Evolutionary conservation across 2,329 filamentous ascomycete species (phyloP).

Genomic region (Pestalotiopsis sp.): DNA sequence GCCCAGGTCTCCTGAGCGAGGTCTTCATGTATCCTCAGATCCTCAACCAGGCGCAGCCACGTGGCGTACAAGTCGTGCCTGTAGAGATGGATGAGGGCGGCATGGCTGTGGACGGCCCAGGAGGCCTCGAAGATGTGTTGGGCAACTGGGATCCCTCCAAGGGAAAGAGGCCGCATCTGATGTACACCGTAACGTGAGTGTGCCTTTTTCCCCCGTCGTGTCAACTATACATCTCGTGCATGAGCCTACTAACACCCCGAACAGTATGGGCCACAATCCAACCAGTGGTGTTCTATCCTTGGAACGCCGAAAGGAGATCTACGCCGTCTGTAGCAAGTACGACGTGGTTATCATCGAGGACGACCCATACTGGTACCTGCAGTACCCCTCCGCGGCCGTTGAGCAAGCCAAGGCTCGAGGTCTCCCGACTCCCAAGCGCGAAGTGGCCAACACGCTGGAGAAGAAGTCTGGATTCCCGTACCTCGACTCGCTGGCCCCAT

Average conservation of each 20-base stretch:
- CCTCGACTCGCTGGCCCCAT: slow-evolving; percentile 81
- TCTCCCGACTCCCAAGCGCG: slow-evolving; percentile 34
- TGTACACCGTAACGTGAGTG: slow-evolving; percentile 88
- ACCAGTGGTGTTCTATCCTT: slow-evolving; percentile 77
- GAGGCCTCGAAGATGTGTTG: slow-evolving; percentile 76
- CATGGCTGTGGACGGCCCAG: slow-evolving; percentile 74
- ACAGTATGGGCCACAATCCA: slow-evolving; percentile 85
- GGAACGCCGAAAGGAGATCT: slow-evolving; percentile 75
- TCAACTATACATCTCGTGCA: not conserved
- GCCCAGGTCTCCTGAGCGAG: slow-evolving; percentile 80
- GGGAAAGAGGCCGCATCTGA: slow-evolving; percentile 77
- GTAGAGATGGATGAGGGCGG: slow-evolving; percentile 79
- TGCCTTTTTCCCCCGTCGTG: no score
- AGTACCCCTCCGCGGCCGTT: slow-evolving; percentile 73
- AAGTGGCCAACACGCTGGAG: slow-evolving; percentile 28
- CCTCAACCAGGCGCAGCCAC: slow-evolving; percentile 66
- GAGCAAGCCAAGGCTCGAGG: slow-evolving; percentile 52
- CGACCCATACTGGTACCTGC: slow-evolving; percentile 94
- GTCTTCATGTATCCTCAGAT: slow-evolving; percentile 81
- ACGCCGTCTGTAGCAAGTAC: slow-evolving; percentile 78
- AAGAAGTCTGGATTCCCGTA: slow-evolving; percentile 70
- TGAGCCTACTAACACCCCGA: slow-evolving; percentile 17
- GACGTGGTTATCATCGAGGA: slow-evolving; percentile 93
- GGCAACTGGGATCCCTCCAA: slow-evolving; percentile 77
- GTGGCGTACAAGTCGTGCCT: slow-evolving; percentile 72